Evolutionary conservation across 352 stramenopile species (phyloP), one percentile per base, ranked within the genome.

Genomic region (Phytophthora uliginosa): DNA sequence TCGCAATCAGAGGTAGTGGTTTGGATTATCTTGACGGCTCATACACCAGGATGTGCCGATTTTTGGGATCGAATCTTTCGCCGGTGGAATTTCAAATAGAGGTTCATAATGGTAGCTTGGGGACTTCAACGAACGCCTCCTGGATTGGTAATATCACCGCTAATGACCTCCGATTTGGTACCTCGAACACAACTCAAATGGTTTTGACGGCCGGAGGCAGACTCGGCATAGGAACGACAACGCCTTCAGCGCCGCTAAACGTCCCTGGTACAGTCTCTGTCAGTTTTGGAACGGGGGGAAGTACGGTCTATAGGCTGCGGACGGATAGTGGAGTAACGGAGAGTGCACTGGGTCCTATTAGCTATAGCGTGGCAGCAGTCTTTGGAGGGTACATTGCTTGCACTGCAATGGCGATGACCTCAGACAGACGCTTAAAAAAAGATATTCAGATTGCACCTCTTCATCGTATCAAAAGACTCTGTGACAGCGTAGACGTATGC

Each of bases 1-100:
- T 70, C 20, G 52, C 54, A 20, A 70, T 70, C 15, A 70, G n/a
- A n/a, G n/a, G n/a, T n/a, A 40, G 42, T 42, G 63, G 22, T 33
- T 4, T 28, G 63, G 53, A 13, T 54, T 53, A 2, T 42, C 51
- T 70, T n/a, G 63, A 63, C 59, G 63, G 63, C 31, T 47, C 28
- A 22, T 70, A 70, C n/a, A 66, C 48, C 2, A 2, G 59, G 31
- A 66, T 70, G 63, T 20, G 38, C 0, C 59, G n/a, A n/a, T 24
- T 70, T 8, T 33, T 45, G 13, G 63, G 63, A 17, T 70, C 53
- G 22, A 70, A 70, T 58, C 12, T 13, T 4, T 63, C 63, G 38
- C 63, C 63, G 8, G 55, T 71, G n/a, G 13, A 64, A n/a, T 65
- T 63, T 9, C 55, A 59, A 18, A 59, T 61, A 0, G 0, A 59